Percentiles rank a stretch among this genome's conserved stretches.
Evolutionary conservation across 768 basidiomycete species (phyloP).

Genomic region (Russula vinacea): DNA sequence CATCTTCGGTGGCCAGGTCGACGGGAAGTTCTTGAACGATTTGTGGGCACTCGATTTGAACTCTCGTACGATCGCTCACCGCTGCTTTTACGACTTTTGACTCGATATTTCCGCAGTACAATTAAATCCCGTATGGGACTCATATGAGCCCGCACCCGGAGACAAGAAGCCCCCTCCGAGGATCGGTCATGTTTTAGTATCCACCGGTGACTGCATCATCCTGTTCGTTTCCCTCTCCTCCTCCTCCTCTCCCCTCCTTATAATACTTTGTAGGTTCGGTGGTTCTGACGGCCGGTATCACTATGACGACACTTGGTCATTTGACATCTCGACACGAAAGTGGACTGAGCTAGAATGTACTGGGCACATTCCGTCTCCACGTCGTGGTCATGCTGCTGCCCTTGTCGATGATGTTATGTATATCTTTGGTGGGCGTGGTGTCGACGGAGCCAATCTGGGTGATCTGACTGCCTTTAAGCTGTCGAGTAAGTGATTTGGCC

Average conservation of each 20-base stretch:
- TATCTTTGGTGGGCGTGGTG: constrained; percentile 93
- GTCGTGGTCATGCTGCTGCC: constrained; percentile 96
- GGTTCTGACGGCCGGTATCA: constrained; percentile 98
- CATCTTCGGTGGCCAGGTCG: constrained; percentile 94
- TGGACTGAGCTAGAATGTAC: constrained; percentile 96
- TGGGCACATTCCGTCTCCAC: constrained; percentile 90
- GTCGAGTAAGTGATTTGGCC: constrained; percentile 63
- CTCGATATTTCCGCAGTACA: constrained; percentile 53
- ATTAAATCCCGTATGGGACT: constrained; percentile 77
- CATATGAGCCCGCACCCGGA: constrained; percentile 55
- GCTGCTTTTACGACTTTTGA: constrained; percentile 36
- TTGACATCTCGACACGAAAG: constrained; percentile 69
- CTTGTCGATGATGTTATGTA: constrained; percentile 97
- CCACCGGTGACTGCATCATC: constrained; percentile 54
- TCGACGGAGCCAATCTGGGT: constrained; percentile 91
- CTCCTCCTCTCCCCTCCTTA: constrained; percentile 4
- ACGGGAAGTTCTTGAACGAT: constrained; percentile 90
- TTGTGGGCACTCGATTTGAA: constrained; percentile 79
- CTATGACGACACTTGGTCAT: constrained; percentile 98
- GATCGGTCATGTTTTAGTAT: constrained; percentile 87
- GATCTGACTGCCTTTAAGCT: constrained; percentile 97
- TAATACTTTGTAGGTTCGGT: constrained; percentile 63
- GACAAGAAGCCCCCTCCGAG: constrained; percentile 70
- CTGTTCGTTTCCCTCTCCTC: constrained; percentile 25
- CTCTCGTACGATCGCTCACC: constrained; percentile 60